Conservation (phyloP, 257 asterid species). For the Hygrophila difformis region DNA sequence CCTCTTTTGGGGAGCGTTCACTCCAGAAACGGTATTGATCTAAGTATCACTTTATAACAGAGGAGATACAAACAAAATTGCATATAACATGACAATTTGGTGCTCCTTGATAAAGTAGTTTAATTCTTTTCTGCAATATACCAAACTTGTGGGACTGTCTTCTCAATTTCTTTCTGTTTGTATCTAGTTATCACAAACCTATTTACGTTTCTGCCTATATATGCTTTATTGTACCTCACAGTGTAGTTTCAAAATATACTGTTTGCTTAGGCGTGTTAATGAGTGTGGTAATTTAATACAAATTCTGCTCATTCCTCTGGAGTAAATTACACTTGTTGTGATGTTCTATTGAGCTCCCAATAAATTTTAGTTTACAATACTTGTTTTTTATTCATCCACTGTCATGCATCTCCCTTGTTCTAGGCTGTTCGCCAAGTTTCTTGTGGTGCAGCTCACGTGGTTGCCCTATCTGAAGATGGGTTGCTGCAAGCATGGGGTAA, state of each 20-base stretch:
- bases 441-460: conserved; percentile 94
- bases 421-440: conserved; percentile 87
- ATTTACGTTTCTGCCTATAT: not conserved
- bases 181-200: conserved; percentile 6
- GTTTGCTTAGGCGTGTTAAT: not conserved
- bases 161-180: conserved; percentile 1
- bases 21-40: conserved; percentile 58
- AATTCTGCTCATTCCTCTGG: not conserved
- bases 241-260: conserved; percentile 5
- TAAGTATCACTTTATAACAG: not conserved
- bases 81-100: not conserved
- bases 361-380: too few relatives aligned
- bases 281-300: not conserved
- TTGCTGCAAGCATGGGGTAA: conserved; percentile 92
- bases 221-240: conserved; percentile 1
- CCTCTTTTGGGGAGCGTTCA: conserved; percentile 72
- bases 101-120: not conserved
- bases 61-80: conserved; percentile 2
- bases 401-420: conserved; percentile 8
- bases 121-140: not conserved
- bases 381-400: not conserved
- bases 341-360: too few relatives aligned
- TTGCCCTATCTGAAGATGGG: conserved; percentile 92
- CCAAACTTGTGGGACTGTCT: too few relatives aligned
- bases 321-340: not conserved